Base-by-base conservation (phyloP, 2,329 filamentous ascomycete genomes). In the Neonectria magnoliae region DNA sequence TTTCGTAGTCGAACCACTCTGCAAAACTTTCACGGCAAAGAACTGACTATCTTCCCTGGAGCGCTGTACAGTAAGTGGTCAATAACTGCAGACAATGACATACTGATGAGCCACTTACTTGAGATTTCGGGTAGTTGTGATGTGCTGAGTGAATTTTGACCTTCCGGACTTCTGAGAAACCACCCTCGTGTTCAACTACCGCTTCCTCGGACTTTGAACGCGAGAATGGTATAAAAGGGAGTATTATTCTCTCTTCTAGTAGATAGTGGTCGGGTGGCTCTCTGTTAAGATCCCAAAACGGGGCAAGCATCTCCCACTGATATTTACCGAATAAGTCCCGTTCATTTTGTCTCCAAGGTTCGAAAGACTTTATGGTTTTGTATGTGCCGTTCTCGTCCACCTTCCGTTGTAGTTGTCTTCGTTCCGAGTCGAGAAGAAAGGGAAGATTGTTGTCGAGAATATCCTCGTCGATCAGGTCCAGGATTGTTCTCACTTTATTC, bases 291-390 rank as follows among this genome's bases (percentile, higher is more conserved):
- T 41, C 31, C 29, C 29, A 50, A 13, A 13, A 57, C 13, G 55
- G 55, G 5, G 44, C 55, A 3, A 50, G 20, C 55, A 57, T 41
- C 11, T 25, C 2, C 55, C 55, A 57, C n/a, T 57, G 55, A 41
- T 57, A 57, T 1, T 13, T 2, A 1, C 20, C 2, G n/a, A 57
- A 57, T 2, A 1, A 4, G 2, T 48, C 45, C 0, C 25, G 16
- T 1, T 10, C 7, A 11, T 29, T 6, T 29, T 25, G 14, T 3
- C 5, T 29, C 55, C 55, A 57, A 18, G 14, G 38, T 18, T 38
- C 25, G 45, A 48, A 48, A 48, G 22, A 3, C 1, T 11, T 5
- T 29, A 48, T 48, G 1, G 22, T 29, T 20, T 29, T 16, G 2
- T 3, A 25, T 5, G 3, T 4, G 14, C 14, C 45, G 3, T 7